Percentiles rank a stretch among this genome's conserved stretches.
These are phyloP conservation scores for Platanthera guangdongensis DNA, from an alignment of 106 monocot genomes.

Conservation along the genomic window DNA sequence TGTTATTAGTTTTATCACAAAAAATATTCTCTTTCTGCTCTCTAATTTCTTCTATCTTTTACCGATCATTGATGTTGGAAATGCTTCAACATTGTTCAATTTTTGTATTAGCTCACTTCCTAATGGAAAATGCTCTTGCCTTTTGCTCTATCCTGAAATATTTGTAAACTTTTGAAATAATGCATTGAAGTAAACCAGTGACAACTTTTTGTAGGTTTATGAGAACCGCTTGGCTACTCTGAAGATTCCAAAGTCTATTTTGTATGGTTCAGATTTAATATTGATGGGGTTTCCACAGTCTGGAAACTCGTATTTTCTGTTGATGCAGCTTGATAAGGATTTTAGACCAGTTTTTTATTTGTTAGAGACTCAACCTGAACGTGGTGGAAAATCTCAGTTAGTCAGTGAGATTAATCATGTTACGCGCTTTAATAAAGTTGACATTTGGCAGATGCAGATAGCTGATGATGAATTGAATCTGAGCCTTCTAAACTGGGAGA, in stretches of 20 bases:
- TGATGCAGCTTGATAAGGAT: slow-evolving; percentile 91
- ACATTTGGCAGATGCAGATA: slow-evolving; percentile 58
- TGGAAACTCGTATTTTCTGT: slow-evolving; percentile 72
- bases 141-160: background rate
- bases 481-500: slow-evolving; percentile 63
- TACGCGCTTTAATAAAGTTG: slow-evolving; percentile 51
- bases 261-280: slow-evolving; percentile 59
- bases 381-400: slow-evolving; percentile 35
- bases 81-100: background rate
- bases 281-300: slow-evolving; percentile 79
- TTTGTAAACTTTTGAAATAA: background rate
- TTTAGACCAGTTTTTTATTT: slow-evolving; percentile 73
- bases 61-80: background rate
- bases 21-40: background rate
- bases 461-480: slow-evolving; percentile 75
- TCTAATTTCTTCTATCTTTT: background rate
- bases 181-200: background rate
- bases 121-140: background rate
- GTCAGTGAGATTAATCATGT: slow-evolving; percentile 37
- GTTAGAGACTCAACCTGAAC: slow-evolving; percentile 60
- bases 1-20: background rate
- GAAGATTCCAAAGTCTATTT: slow-evolving; percentile 60
- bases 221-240: slow-evolving; percentile 53
- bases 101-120: background rate
- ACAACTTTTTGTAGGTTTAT: slow-evolving; percentile 52